A percentile compares a stretch with the other conserved stretches of the same genome.
These are phyloP conservation scores for Mrakiaceae sp. DNA, from an alignment of 1,284 basidiomycete species.

Conservation along the genomic window DNA sequence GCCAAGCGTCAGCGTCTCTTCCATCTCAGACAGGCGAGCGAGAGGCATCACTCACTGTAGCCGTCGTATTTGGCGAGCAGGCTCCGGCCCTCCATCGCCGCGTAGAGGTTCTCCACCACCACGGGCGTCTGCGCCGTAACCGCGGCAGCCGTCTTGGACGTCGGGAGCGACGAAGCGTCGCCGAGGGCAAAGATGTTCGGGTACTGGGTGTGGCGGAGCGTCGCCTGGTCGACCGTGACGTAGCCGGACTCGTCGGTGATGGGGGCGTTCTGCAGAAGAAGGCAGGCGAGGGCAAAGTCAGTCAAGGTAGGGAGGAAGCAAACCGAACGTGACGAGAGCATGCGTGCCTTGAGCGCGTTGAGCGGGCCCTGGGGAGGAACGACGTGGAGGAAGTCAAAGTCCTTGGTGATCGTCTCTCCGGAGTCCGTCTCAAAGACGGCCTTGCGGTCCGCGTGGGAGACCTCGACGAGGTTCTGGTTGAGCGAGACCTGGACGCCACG, in stretches of 20 bases:
- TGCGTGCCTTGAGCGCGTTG: constrained; percentile 55
- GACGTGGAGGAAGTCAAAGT: constrained; percentile 78
- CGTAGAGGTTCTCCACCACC: constrained; percentile 75
- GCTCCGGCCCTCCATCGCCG: constrained; percentile 48
- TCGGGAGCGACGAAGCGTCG: constrained; percentile 82
- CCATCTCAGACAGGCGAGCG: neutral
- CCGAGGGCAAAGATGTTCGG: constrained; percentile 81
- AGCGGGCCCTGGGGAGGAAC: constrained; percentile 84
- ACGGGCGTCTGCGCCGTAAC: constrained; percentile 89
- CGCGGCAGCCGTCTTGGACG: constrained; percentile 91
- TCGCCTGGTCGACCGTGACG: constrained; percentile 72
- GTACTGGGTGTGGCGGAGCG: constrained; percentile 69
- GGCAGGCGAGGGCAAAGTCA: neutral
- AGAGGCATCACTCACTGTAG: constrained; percentile 40
- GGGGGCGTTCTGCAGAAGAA: constrained; percentile 40
- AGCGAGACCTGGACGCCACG: constrained; percentile 73
- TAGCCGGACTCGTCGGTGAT: constrained; percentile 72
- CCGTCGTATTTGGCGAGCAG: constrained; percentile 58
- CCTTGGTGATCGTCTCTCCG: constrained; percentile 52
- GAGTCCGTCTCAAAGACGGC: constrained; percentile 75
- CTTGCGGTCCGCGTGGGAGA: constrained; percentile 56
- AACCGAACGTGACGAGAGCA: no score
- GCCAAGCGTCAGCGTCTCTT: constrained; percentile 30
- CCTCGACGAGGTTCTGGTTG: constrained; percentile 67
- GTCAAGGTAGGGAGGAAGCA: neutral